These are phyloP conservation scores for Laguncularia racemosa DNA, from an alignment of 345 rosid genomes.

Conservation along the genomic window DNA sequence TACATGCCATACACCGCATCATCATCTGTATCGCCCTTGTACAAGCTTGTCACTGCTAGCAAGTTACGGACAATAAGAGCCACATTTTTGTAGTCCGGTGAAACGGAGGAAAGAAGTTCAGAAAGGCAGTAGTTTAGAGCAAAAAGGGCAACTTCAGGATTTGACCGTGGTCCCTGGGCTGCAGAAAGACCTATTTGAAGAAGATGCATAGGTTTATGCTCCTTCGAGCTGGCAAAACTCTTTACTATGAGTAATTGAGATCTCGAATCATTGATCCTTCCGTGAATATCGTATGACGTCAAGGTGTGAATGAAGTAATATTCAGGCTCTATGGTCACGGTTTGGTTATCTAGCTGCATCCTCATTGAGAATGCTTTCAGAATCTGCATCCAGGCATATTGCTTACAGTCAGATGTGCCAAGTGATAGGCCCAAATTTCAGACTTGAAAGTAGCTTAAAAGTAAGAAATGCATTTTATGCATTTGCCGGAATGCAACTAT, in stretches of 20 bases:
- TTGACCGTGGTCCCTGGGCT: constrained; percentile 52
- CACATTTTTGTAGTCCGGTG: constrained; percentile 56
- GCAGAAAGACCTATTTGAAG: constrained; percentile 75
- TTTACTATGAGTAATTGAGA: constrained; percentile 52
- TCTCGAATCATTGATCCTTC: constrained; percentile 45
- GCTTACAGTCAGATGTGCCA: background rate
- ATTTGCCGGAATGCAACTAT: background rate
- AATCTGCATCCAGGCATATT: constrained; percentile 34
- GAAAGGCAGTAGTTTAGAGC: constrained; percentile 75
- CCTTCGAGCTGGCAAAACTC: constrained; percentile 62
- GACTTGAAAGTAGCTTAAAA: background rate
- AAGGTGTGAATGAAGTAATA: constrained; percentile 64
- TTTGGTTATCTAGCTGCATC: constrained; percentile 21
- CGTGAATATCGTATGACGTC: constrained; percentile 57
- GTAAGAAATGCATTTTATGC: background rate
- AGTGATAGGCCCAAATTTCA: too few species aligned
- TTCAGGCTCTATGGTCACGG: constrained; percentile 37
- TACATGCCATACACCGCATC: constrained; percentile 52
- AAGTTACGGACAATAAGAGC: constrained; percentile 66
- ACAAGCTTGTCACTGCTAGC: constrained; percentile 49
- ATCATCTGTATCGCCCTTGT: constrained; percentile 64
- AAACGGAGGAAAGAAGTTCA: constrained; percentile 49
- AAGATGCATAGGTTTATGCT: constrained; percentile 56
- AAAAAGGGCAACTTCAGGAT: constrained; percentile 62
- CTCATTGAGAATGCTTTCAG: constrained; percentile 28